Evolutionary conservation across 2,329 filamentous ascomycete species (phyloP).

Genomic region (Xylogone sp.): DNA sequence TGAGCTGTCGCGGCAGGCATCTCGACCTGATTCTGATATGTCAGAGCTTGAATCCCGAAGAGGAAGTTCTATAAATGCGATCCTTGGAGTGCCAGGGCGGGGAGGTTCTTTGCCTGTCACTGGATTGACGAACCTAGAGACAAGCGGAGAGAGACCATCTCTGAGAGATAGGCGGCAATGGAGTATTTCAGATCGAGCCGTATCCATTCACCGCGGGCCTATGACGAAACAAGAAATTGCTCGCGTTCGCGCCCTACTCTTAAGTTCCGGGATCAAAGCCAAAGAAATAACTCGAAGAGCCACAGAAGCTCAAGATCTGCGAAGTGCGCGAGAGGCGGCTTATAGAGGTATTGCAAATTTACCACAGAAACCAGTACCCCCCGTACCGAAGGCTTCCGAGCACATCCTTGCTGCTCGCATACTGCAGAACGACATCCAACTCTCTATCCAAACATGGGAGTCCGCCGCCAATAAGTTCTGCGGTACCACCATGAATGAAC

Average conservation of each 20-base stretch:
- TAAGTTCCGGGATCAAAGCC: constrained; percentile 87
- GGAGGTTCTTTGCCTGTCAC: constrained; percentile 38
- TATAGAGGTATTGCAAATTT: constrained; percentile 22
- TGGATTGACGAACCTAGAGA: constrained; percentile 37
- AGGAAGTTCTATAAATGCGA: constrained; percentile 24
- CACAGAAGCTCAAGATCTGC: constrained; percentile 21
- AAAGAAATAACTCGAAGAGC: constrained; percentile 71
- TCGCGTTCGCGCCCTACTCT: constrained; percentile 70
- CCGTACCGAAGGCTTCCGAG: constrained; percentile 21
- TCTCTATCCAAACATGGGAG: constrained; percentile 47
- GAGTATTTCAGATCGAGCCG: constrained; percentile 45
- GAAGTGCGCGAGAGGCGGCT: constrained; percentile 6
- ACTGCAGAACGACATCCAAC: constrained; percentile 41
- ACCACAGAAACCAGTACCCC: constrained; percentile 8
- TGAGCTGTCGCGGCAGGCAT: constrained; percentile 1
- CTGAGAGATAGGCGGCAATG: constrained; percentile 38
- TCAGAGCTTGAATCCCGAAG: constrained; percentile 22
- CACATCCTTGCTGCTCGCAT: constrained; percentile 49
- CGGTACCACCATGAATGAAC: constrained; percentile 49
- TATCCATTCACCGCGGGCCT: constrained; percentile 32
- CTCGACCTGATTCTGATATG: constrained; percentile 18
- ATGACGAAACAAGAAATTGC: constrained; percentile 72
- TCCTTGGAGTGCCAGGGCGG: constrained; percentile 29
- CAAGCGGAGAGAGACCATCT: constrained; percentile 18
- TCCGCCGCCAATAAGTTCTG: constrained; percentile 55